Evolutionary conservation across 495 filamentous ascomycete species (phyloP), one percentile per base, ranked within the genome.

Genomic region (Hypomontagnella submonticulosa): DNA sequence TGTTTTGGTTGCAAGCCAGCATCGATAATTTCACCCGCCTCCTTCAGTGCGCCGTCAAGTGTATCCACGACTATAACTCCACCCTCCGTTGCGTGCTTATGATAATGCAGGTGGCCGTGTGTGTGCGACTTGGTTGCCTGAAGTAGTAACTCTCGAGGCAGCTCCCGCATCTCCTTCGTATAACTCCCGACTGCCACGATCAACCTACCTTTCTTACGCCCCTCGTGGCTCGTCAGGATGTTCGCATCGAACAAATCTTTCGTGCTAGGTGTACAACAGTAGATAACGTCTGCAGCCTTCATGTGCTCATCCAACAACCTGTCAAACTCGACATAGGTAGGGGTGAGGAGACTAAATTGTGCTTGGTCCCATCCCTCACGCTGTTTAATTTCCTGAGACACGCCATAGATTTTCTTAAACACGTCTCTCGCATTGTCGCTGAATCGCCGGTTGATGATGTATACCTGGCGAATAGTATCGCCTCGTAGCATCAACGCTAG

Each of bases 11-110:
- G 76, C 27, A 98, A 75, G 0, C 85, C 90, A 0, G 91, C 91
- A 67, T 92, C 86, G 23, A 94, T 89, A 52, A 99, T 79, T 80
- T 99, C 95, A 4, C 95, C 95, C 0, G 94, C 90, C 71, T 97
- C 92, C 67, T 88, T 86, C 61, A 97, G 67, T 54, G 91, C 92
- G 4, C 87, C 90, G 13, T 90, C 86, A 0, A 92, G 76, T 32
- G 88, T 92, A 72, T 98, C 94, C 9, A 97, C 94, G 4, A 97
- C 80, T 30, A 95, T 80, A 1, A 90, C 89, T 0, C 91, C 91
- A 13, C 92, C 90, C 63, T 88, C 83, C 16, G 80, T 76, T 6
- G 89, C 87, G 54, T 91, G 89, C 68, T 87, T 88, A 71, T 92
- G 90, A 72, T 86, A 88, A 62, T 91, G 88, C 20, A 76, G 57